These are phyloP conservation scores for Lathyrus tuberosus DNA, from an alignment of 306 rosid genomes.

Conservation along the genomic window DNA sequence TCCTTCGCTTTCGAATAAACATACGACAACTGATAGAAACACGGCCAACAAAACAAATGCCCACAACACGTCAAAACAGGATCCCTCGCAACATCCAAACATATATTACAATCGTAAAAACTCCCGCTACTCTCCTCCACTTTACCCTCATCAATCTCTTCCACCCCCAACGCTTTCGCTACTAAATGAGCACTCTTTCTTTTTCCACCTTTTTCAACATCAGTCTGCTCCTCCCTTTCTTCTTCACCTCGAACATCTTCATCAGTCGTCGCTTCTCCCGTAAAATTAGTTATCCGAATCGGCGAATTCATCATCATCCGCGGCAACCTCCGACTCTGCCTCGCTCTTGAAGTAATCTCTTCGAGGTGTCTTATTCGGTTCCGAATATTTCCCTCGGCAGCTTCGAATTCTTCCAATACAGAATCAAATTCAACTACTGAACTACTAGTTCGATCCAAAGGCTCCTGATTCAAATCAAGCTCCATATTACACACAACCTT, in stretches of 20 bases:
- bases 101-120: slow-evolving; percentile 71
- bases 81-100: slow-evolving; percentile 65
- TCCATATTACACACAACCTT: slow-evolving; percentile 43
- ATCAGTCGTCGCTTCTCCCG: slow-evolving; percentile 23
- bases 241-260: slow-evolving; percentile 30
- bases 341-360: slow-evolving; percentile 63
- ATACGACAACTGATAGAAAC: slow-evolving; percentile 66
- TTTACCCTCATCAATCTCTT: slow-evolving; percentile 43
- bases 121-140: slow-evolving; percentile 45
- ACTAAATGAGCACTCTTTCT: slow-evolving; percentile 48
- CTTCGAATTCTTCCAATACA: slow-evolving; percentile 61
- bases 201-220: slow-evolving; percentile 38
- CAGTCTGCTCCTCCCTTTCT: slow-evolving; percentile 12
- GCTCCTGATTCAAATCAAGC: slow-evolving; percentile 77
- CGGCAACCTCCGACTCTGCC: slow-evolving; percentile 62
- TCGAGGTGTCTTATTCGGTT: slow-evolving; percentile 71
- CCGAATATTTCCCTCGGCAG: slow-evolving; percentile 58
- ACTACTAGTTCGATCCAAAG: slow-evolving; percentile 52
- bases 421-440: slow-evolving; percentile 52
- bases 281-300: slow-evolving; percentile 43
- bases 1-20: slow-evolving; percentile 58
- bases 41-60: slow-evolving; percentile 94
- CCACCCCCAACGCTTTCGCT: slow-evolving; percentile 66
- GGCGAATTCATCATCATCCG: slow-evolving; percentile 35
- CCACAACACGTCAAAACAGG: slow-evolving; percentile 92